phyloP scores from a whole-genome alignment of 257 asterid genomes.

The Solanum piurae region DNA sequence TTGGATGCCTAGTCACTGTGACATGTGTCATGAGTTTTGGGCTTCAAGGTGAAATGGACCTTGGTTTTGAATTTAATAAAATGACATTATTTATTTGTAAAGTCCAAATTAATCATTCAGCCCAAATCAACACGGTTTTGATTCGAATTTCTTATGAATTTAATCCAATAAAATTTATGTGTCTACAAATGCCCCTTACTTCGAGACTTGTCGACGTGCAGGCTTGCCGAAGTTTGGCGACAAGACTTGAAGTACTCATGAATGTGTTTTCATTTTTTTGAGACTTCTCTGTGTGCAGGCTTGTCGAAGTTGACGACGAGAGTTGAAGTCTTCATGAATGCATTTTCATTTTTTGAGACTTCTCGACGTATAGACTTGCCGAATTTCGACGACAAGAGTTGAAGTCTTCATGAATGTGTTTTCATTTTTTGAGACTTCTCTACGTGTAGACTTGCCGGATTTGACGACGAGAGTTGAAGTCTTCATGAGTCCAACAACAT shows the following conservation, averaged over 20 bases:
- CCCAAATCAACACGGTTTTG: neutral
- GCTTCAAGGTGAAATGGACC: neutral
- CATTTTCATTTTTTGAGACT: too few species aligned
- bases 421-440: too few species aligned
- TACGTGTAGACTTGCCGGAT: too few species aligned
- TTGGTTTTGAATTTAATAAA: neutral
- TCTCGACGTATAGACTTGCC: too few species aligned
- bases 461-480: too few species aligned
- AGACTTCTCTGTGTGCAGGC: neutral
- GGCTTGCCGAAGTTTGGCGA: neutral
- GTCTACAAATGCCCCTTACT: neutral
- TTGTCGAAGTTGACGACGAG: neutral
- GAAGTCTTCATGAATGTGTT: neutral
- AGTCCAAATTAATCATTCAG: neutral
- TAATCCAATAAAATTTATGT: neutral
- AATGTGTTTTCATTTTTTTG: neutral
- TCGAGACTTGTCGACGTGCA: neutral
- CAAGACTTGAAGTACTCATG: neutral
- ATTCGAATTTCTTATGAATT: neutral
- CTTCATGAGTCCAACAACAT: too few species aligned
- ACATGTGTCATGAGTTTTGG: neutral
- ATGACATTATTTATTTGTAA: neutral
- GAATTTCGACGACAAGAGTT: too few species aligned
- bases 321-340: too few species aligned
- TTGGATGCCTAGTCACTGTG: neutral